These are phyloP conservation scores for Ailanthus altissimus DNA, from an alignment of 345 rosid genomes.

Conservation along the genomic window DNA sequence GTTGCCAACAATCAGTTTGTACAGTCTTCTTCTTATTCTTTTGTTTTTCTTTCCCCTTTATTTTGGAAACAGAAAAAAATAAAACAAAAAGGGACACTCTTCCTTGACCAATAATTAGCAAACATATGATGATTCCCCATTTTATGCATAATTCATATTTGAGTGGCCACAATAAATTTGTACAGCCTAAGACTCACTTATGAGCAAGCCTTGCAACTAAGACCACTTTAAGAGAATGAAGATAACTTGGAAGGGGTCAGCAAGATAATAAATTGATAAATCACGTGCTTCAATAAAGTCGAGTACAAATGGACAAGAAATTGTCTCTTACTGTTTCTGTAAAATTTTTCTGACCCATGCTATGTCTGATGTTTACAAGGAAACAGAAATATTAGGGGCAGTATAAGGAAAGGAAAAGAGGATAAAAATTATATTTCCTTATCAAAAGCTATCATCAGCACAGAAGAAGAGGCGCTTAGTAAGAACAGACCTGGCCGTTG, in stretches of 20 bases:
- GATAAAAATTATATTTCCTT: not conserved
- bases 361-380: not conserved
- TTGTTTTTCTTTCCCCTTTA: not conserved
- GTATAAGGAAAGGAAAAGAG: not conserved
- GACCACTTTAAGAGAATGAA: not conserved
- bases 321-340: not conserved
- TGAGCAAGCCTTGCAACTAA: not conserved
- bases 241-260: not conserved
- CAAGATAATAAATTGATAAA: not conserved
- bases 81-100: not conserved
- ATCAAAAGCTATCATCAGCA: not conserved
- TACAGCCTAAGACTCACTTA: not conserved
- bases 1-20: not conserved
- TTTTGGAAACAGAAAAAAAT: not conserved
- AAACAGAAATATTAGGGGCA: not conserved
- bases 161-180: not conserved
- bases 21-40: too few relatives aligned
- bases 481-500: constrained; percentile 7
- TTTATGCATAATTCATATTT: not conserved
- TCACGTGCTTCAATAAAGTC: constrained; percentile 1
- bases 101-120: not conserved
- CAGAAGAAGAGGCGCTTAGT: not conserved
- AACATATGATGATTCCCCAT: not conserved
- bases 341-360: not conserved
- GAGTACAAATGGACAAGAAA: not conserved